These are phyloP conservation scores for Chlamydomonas applanata DNA, from an alignment of 139 green algal species.

Conservation along the genomic window DNA sequence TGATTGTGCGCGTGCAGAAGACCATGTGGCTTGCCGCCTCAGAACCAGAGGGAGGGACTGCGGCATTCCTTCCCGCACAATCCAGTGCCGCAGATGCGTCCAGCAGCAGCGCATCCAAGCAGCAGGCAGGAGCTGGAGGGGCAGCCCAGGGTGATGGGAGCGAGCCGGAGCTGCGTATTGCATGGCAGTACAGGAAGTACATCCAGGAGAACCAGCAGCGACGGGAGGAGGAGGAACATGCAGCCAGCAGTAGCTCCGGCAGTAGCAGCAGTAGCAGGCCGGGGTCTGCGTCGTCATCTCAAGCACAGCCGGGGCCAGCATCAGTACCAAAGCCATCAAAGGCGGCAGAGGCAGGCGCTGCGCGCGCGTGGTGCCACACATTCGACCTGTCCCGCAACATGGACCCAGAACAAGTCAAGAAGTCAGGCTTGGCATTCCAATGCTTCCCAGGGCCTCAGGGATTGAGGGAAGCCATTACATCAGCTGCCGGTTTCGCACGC, in stretches of 20 bases:
- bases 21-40: slow-evolving; percentile 21
- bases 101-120: not conserved
- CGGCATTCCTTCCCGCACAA: slow-evolving; percentile 44
- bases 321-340: not conserved
- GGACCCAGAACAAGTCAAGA: not conserved
- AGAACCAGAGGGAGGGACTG: slow-evolving; percentile 15
- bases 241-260: slow-evolving; percentile 6
- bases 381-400: slow-evolving; percentile 61
- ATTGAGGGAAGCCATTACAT: not conserved
- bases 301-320: not conserved
- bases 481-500: not conserved
- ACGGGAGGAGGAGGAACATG: slow-evolving; percentile 11
- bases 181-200: slow-evolving; percentile 88
- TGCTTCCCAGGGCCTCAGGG: too few relatives aligned
- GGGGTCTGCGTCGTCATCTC: not conserved
- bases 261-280: slow-evolving; percentile 18
- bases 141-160: slow-evolving; percentile 16
- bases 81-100: not conserved
- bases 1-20: slow-evolving; percentile 13
- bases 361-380: slow-evolving; percentile 66
- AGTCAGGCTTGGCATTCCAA: not conserved
- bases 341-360: slow-evolving; percentile 39
- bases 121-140: slow-evolving; percentile 10
- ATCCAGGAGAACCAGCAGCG: slow-evolving; percentile 49
- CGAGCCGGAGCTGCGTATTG: slow-evolving; percentile 66